Conservation (phyloP, 345 rosid genomes). For the Geranium brycei region DNA sequence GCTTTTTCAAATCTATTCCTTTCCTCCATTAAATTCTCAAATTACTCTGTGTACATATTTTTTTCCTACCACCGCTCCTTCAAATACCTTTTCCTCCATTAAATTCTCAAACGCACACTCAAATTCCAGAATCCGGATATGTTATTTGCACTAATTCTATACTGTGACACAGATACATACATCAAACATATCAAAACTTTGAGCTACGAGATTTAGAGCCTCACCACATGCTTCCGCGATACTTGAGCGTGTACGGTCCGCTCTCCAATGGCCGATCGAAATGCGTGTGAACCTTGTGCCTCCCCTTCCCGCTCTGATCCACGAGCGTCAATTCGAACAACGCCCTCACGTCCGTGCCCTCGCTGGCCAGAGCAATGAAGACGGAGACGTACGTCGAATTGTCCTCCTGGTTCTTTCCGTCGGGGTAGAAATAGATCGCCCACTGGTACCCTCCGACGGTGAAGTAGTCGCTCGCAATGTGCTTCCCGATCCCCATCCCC, state of each 20-base stretch:
- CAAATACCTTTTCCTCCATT: too few relatives aligned
- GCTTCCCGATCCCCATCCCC: conserved; percentile 58
- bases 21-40: too few relatives aligned
- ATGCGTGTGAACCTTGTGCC: conserved; percentile 64
- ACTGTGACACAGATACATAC: too few relatives aligned
- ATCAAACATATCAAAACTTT: too few relatives aligned
- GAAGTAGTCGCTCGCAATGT: conserved; percentile 56
- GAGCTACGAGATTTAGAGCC: neutral
- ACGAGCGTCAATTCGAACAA: conserved; percentile 51
- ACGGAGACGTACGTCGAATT: conserved; percentile 44
- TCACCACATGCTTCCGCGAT: conserved; percentile 34
- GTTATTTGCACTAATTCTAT: too few relatives aligned
- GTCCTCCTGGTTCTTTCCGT: conserved; percentile 60
- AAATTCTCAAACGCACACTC: too few relatives aligned
- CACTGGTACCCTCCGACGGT: conserved; percentile 54
- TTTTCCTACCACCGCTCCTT: too few relatives aligned
- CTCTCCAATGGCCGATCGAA: conserved; percentile 53
- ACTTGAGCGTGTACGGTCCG: conserved; percentile 43
- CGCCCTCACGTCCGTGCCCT: conserved; percentile 56
- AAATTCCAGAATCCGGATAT: too few relatives aligned
- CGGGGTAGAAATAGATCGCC: conserved; percentile 64
- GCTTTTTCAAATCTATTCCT: too few relatives aligned
- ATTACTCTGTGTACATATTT: too few relatives aligned
- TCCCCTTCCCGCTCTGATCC: conserved; percentile 65
- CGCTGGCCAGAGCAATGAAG: conserved; percentile 58